phyloP scores from a whole-genome alignment of 1,139 yeast genomes.

The Debaryomycetaceae sp. region DNA sequence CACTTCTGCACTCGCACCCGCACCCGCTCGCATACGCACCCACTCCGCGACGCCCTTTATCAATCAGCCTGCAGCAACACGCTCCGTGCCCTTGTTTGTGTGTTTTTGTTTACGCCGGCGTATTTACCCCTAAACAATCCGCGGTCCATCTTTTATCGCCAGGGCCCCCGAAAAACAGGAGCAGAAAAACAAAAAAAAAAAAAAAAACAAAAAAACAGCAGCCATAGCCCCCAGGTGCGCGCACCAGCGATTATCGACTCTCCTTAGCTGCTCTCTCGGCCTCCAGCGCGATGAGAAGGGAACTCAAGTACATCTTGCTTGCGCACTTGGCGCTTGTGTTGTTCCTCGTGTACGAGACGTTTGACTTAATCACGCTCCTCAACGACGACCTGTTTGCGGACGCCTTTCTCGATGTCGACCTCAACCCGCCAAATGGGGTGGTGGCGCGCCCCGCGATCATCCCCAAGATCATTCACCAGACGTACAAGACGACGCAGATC shows the following conservation, averaged over 20 bases:
- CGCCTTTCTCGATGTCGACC: slow-evolving; percentile 56
- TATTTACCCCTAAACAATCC: too few relatives aligned
- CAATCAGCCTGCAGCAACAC: too few relatives aligned
- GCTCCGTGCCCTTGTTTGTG: too few relatives aligned
- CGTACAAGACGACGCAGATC: slow-evolving; percentile 72
- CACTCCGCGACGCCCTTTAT: too few relatives aligned
- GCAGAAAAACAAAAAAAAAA: slow-evolving; percentile 1
- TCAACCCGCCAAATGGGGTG: slow-evolving; percentile 42
- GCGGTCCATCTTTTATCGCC: too few relatives aligned
- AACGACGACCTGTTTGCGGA: slow-evolving; percentile 68
- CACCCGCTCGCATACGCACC: too few relatives aligned
- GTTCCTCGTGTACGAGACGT: slow-evolving; percentile 58
- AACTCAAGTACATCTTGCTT: slow-evolving; percentile 54
- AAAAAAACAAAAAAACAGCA: not conserved
- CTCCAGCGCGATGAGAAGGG: slow-evolving; percentile 43
- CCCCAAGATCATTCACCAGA: slow-evolving; percentile 91
- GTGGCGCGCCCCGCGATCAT: slow-evolving; percentile 50
- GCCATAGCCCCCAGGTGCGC: not conserved
- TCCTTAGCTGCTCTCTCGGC: not conserved
- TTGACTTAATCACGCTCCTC: slow-evolving; percentile 71
- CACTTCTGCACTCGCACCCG: too few relatives aligned
- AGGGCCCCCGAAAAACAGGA: not conserved
- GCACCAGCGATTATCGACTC: slow-evolving; percentile 1
- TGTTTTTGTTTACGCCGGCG: too few relatives aligned
- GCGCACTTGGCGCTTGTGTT: slow-evolving; percentile 53